Conservation (phyloP, 2,329 filamentous ascomycete genomes). For the Botryotinia narcissicola region DNA sequence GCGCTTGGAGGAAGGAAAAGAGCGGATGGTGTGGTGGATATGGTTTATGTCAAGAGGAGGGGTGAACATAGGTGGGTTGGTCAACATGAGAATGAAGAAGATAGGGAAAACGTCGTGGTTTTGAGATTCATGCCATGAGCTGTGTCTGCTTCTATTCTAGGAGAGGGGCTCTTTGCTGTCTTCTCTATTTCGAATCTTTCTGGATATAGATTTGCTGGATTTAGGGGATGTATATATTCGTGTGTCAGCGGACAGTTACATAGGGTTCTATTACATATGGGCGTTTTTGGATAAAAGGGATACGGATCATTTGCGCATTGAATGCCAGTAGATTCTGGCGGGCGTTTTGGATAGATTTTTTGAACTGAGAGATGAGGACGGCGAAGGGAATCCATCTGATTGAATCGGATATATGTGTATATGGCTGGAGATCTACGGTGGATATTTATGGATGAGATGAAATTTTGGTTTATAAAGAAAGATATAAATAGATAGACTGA, state of each 20-base stretch:
- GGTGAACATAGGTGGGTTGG: conserved; percentile 53
- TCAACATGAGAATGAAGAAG: conserved; percentile 25
- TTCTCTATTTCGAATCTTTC: background rate
- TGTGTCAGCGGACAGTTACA: background rate
- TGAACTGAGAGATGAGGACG: background rate
- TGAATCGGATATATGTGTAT: background rate
- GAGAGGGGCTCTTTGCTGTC: too few relatives aligned
- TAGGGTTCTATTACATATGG: background rate
- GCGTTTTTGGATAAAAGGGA: background rate
- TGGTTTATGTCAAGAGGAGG: conserved; percentile 53
- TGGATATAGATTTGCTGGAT: background rate
- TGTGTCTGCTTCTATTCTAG: background rate
- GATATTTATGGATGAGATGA: background rate
- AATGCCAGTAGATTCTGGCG: background rate
- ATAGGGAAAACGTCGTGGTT: conserved; percentile 34
- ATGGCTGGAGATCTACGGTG: background rate
- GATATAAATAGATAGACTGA: background rate
- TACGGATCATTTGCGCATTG: background rate
- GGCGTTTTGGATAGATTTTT: conserved; percentile 5
- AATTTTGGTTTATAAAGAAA: background rate
- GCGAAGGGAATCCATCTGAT: background rate
- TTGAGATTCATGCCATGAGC: conserved; percentile 13
- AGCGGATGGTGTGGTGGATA: conserved; percentile 50
- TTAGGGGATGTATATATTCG: background rate
- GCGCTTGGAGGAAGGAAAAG: conserved; percentile 50